Conservation (phyloP, 2,329 filamentous ascomycete species). For the Lasiodiplodia gonubiensis region DNA sequence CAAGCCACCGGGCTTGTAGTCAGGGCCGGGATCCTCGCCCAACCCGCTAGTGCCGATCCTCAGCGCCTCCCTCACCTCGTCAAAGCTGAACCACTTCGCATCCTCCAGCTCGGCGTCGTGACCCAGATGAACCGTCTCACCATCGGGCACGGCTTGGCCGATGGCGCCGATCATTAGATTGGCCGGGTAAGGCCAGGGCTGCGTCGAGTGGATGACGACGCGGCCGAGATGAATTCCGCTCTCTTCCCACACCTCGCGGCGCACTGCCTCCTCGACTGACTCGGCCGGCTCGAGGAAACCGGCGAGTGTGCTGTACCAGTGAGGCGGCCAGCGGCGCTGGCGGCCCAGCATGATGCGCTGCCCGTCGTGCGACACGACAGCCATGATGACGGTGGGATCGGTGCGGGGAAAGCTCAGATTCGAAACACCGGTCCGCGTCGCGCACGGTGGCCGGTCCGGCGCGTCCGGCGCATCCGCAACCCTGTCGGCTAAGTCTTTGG, state of each 20-base stretch:
- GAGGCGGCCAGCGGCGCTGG: slow-evolving; percentile 78
- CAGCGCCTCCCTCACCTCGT: slow-evolving; percentile 80
- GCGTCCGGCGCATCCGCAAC: slow-evolving; percentile 46
- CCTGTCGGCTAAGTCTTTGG: slow-evolving; percentile 65
- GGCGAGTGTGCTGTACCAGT: slow-evolving; percentile 86
- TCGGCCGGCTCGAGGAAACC: slow-evolving; percentile 60
- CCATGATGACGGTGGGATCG: slow-evolving; percentile 94
- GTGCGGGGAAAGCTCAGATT: slow-evolving; percentile 93
- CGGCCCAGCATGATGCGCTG: slow-evolving; percentile 82
- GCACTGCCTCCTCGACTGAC: slow-evolving; percentile 57
- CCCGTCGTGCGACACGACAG: slow-evolving; percentile 81
- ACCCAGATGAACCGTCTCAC: slow-evolving; percentile 80
- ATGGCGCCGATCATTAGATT: slow-evolving; percentile 70
- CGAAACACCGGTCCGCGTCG: slow-evolving; percentile 81
- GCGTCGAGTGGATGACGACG: slow-evolving; percentile 58
- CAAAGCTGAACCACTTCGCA: slow-evolving; percentile 85
- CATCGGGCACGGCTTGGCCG: slow-evolving; percentile 76
- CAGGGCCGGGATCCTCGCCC: slow-evolving; percentile 66
- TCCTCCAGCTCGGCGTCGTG: slow-evolving; percentile 92
- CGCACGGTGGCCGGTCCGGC: slow-evolving; percentile 70
- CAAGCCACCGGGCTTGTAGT: slow-evolving; percentile 77
- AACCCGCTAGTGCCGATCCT: slow-evolving; percentile 69
- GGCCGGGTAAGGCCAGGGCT: slow-evolving; percentile 61
- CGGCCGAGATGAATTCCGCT: slow-evolving; percentile 54
- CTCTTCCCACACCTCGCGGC: slow-evolving; percentile 59